These are phyloP conservation scores for Fonsecaea erecta DNA, from an alignment of 2,329 filamentous ascomycete species.

Conservation along the genomic window DNA sequence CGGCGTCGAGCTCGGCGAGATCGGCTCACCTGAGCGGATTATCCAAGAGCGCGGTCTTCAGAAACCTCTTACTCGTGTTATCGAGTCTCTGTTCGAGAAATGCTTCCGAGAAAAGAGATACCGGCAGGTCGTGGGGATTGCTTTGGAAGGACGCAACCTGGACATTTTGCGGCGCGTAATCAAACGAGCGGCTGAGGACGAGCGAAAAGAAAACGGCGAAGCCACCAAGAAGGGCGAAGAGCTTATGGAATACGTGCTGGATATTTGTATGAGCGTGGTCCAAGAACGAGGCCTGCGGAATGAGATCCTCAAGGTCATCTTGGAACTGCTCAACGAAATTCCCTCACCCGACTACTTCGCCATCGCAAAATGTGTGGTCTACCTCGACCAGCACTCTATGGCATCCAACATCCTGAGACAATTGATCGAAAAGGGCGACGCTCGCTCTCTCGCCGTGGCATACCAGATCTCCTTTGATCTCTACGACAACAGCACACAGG, in stretches of 20 bases:
- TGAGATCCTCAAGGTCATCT: slow-evolving; percentile 83
- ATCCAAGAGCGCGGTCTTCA: slow-evolving; percentile 75
- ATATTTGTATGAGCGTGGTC: slow-evolving; percentile 97
- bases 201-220: slow-evolving; percentile 68
- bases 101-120: slow-evolving; percentile 87
- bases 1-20: slow-evolving; percentile 60
- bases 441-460: slow-evolving; percentile 78
- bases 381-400: slow-evolving; percentile 88
- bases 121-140: slow-evolving; percentile 94
- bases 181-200: slow-evolving; percentile 83
- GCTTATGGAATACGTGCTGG: slow-evolving; percentile 92
- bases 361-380: slow-evolving; percentile 96
- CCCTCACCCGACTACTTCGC: slow-evolving; percentile 95
- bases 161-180: slow-evolving; percentile 86
- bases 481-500: slow-evolving; percentile 97
- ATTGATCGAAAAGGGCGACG: slow-evolving; percentile 78
- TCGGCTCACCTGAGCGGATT: slow-evolving; percentile 62
- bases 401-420: slow-evolving; percentile 83
- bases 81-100: slow-evolving; percentile 87
- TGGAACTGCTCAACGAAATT: slow-evolving; percentile 93
- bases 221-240: slow-evolving; percentile 73
- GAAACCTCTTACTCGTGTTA: slow-evolving; percentile 77
- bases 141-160: slow-evolving; percentile 90
- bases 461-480: slow-evolving; percentile 98
- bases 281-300: slow-evolving; percentile 87